Conservation (phyloP, 257 asterid species). For the Rhazya stricta region DNA sequence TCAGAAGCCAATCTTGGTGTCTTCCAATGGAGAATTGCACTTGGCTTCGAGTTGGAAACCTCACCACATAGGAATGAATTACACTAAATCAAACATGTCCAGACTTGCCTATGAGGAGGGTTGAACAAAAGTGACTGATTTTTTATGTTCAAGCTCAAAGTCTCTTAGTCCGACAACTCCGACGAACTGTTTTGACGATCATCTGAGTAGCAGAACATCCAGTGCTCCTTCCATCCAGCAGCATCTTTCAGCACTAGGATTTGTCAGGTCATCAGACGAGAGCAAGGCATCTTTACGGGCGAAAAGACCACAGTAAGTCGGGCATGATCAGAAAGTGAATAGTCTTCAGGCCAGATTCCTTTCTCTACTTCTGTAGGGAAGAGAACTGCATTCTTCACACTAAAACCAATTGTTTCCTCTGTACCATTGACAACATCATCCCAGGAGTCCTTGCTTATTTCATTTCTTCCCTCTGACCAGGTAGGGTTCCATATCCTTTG, state of each 20-base stretch:
- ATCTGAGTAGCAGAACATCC: background rate
- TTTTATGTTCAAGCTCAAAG: background rate
- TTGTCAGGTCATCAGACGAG: slow-evolving; percentile 41
- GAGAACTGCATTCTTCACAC: slow-evolving; percentile 85
- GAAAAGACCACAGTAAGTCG: slow-evolving; percentile 91
- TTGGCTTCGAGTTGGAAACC: background rate
- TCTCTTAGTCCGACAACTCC: slow-evolving; percentile 5
- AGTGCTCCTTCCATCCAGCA: background rate
- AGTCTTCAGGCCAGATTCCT: slow-evolving; percentile 93
- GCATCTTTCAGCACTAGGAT: background rate
- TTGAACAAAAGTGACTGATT: background rate
- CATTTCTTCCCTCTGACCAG: slow-evolving; percentile 49
- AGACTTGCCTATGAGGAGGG: background rate
- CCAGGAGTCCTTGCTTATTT: slow-evolving; percentile 30
- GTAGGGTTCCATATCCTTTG: slow-evolving; percentile 74
- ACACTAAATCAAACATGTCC: background rate
- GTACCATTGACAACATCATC: slow-evolving; percentile 38
- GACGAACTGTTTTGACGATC: slow-evolving; percentile 6
- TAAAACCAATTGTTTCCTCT: slow-evolving; percentile 78
- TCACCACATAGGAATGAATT: background rate
- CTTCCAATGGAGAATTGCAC: background rate
- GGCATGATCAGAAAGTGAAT: slow-evolving; percentile 96
- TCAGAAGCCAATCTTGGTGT: background rate
- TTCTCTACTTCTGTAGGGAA: slow-evolving; percentile 93
- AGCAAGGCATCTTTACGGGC: slow-evolving; percentile 80